These are phyloP conservation scores for Trichoderma gamsii DNA, from an alignment of 495 filamentous ascomycete species.

Conservation along the genomic window DNA sequence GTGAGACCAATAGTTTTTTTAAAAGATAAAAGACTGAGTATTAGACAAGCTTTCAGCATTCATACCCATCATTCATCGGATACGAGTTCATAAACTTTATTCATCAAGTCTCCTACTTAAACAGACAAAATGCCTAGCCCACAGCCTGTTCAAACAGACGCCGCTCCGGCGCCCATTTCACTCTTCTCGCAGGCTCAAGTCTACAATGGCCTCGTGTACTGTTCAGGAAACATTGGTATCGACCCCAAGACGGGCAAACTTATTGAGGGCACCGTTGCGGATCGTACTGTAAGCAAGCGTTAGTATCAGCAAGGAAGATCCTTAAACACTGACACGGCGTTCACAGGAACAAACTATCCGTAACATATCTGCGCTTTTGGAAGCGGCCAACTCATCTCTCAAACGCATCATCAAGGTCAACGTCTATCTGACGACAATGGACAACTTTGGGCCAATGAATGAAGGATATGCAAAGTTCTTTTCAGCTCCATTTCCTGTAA, in stretches of 20 bases:
- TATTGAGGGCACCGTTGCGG: slow-evolving; percentile 47
- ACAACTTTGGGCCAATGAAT: slow-evolving; percentile 61
- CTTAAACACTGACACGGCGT: neutral
- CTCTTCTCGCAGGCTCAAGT: slow-evolving; percentile 53
- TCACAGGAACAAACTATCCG: slow-evolving; percentile 15
- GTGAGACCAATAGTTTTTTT: neutral
- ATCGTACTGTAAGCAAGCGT: slow-evolving; percentile 32
- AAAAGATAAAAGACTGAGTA: neutral
- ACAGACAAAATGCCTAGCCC: neutral
- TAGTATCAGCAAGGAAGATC: neutral
- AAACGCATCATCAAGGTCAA: slow-evolving; percentile 61
- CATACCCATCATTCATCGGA: neutral
- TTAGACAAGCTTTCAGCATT: neutral
- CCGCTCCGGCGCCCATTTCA: slow-evolving; percentile 45
- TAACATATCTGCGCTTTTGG: slow-evolving; percentile 56
- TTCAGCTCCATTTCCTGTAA: slow-evolving; percentile 23
- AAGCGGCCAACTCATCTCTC: slow-evolving; percentile 52
- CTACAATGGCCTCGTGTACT: slow-evolving; percentile 54
- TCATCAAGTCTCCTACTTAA: neutral
- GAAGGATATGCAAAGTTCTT: slow-evolving; percentile 37
- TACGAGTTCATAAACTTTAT: neutral
- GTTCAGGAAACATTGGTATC: slow-evolving; percentile 49
- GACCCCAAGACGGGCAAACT: slow-evolving; percentile 44
- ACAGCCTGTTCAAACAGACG: slow-evolving; percentile 1
- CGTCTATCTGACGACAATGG: slow-evolving; percentile 61